Conservation (phyloP, 2,329 filamentous ascomycete species). For the Ilyonectria mors-panacis region DNA sequence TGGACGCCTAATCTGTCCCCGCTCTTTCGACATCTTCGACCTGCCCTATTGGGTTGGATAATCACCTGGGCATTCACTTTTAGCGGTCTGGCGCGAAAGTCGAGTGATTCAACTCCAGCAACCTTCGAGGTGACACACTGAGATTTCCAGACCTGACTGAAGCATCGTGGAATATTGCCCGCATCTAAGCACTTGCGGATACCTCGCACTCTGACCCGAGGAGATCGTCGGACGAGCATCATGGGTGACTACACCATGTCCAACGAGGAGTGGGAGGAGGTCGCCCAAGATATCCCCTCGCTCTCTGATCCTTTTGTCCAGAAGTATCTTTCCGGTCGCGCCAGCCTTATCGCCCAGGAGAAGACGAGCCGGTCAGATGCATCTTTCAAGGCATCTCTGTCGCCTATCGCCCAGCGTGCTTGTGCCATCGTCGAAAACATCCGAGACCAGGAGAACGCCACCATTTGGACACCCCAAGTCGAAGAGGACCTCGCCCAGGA, state of each 20-base stretch:
- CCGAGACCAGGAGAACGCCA: conserved; percentile 80
- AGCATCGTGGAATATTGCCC: background rate
- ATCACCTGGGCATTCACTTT: background rate
- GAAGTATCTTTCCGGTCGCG: conserved; percentile 83
- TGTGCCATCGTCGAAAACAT: conserved; percentile 86
- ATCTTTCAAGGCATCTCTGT: conserved; percentile 81
- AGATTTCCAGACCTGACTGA: background rate
- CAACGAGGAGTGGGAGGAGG: conserved; percentile 72
- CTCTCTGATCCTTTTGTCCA: conserved; percentile 82
- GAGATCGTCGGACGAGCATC: background rate
- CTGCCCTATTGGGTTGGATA: conserved; percentile 28
- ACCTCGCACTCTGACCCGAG: background rate
- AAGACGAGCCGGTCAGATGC: conserved; percentile 83
- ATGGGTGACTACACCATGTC: conserved; percentile 58
- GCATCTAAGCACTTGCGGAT: background rate
- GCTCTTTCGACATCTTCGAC: conserved; percentile 27
- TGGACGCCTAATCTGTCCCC: conserved; percentile 14
- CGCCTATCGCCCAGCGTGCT: conserved; percentile 83
- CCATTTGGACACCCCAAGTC: conserved; percentile 81
- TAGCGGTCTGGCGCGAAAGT: conserved; percentile 7
- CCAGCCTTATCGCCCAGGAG: conserved; percentile 84
- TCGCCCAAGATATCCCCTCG: conserved; percentile 69
- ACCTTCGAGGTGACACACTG: conserved; percentile 4
- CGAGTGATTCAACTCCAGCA: conserved; percentile 12
- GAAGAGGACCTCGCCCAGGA: conserved; percentile 78